Evolutionary conservation across 2,329 filamentous ascomycete genomes (phyloP), one percentile per base, ranked within the genome.

Genomic region (Ophiostoma pallidulum): DNA sequence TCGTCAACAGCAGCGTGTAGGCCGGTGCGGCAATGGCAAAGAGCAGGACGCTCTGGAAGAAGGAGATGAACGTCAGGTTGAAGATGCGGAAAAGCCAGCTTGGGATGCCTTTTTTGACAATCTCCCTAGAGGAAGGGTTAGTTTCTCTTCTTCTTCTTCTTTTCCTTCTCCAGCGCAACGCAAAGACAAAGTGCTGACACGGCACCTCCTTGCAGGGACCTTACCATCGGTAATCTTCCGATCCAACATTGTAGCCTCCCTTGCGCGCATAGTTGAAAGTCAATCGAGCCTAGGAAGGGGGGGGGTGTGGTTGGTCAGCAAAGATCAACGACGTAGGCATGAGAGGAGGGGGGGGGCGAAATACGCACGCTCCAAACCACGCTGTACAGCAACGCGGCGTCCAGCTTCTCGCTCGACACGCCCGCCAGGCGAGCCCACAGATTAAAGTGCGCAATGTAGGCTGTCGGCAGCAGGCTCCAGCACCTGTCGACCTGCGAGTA

Each of bases 231-330:
- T 98, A 98, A 65, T 98, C 92, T 66, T 98, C 91, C 14, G 85
- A 90, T 32, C 92, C 91, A 54, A 90, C 73, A 14, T 74, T 70
- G 64, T 98, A 98, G 20, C 92, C 92, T 33, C 92, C 92, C 64
- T 87, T 94, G 50, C 92, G 84, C 82, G 86, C 95, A 69, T 96
- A 98, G 67, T 98, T 98, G 72, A 78, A 97, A 3, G 91, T 97
- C 65, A 98, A 70, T 10, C 92, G 84, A 49, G 69, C 62, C 86
- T 89, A 8, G 12, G 22, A 37, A 28, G n/a, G n/a, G n/a, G n/a
- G n/a, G n/a, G n/a, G n/a, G n/a, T n/a, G n/a, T 28, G 24, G 24
- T 28, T 52, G 51, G 51, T 64, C 40, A 61, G 59, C 45, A 50
- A 36, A 12, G 20, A 16, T 8, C 10, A 31, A 16, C n/a, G 22